Evolutionary conservation across 1,284 basidiomycete species (phyloP).

Genomic region (Ganoderma leucocontextum): DNA sequence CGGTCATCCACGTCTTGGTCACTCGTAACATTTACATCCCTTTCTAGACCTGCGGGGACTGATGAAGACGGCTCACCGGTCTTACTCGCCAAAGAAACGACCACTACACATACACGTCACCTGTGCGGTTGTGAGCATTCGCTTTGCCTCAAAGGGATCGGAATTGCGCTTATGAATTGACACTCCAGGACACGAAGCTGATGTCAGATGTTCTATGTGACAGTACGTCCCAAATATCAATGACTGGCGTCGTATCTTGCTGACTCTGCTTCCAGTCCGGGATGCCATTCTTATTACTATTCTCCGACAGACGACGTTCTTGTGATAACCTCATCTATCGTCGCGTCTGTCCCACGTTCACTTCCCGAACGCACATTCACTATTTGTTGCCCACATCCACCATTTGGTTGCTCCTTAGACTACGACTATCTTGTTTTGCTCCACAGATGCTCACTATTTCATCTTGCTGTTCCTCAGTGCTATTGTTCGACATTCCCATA

Average conservation of each 20-base stretch:
- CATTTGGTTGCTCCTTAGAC: slow-evolving; percentile 2
- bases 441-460: slow-evolving; percentile 20
- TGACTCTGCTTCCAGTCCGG: slow-evolving; percentile 45
- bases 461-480: not conserved
- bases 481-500: slow-evolving; percentile 14
- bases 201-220: slow-evolving; percentile 54
- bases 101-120: slow-evolving; percentile 62
- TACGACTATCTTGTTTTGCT: slow-evolving; percentile 23
- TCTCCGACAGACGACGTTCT: slow-evolving; percentile 35
- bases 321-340: slow-evolving; percentile 17
- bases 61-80: slow-evolving; percentile 58
- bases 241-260: not conserved
- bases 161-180: not conserved
- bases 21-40: not conserved
- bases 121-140: slow-evolving; percentile 53
- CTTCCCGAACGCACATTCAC: not conserved
- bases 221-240: slow-evolving; percentile 45
- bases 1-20: not conserved
- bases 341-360: not conserved
- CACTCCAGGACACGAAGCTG: slow-evolving; percentile 51
- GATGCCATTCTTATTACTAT: slow-evolving; percentile 44
- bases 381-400: not conserved
- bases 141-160: not conserved
- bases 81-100: slow-evolving; percentile 53
- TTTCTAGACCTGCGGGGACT: slow-evolving; percentile 56